Base-by-base conservation (phyloP, 768 basidiomycete species). In the Rhizopogon sp. region DNA sequence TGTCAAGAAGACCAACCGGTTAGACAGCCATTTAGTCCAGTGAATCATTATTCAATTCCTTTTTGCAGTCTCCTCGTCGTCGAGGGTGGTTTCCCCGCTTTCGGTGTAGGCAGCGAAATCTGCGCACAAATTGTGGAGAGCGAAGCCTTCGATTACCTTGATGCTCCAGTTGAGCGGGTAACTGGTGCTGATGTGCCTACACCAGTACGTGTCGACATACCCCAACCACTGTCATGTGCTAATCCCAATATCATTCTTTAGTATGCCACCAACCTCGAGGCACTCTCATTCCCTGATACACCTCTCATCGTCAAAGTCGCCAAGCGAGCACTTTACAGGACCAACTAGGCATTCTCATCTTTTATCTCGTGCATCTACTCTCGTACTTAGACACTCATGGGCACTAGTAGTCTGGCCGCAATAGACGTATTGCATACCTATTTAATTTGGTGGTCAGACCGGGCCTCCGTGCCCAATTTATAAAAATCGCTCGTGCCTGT, bases 1-100 rank as follows among this genome's bases (percentile, higher is more conserved):
- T 7, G 92, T 99, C 65, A 98, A 98, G 82, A 99, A 99, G 81
- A 99, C 97, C 35, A 96, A 96, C 76, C 81, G 94, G 90, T 88
- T 61, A 57, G 82, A 68, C 16, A 1, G 14, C 14, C 25, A 42
- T 55, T 29, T n/a, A 14, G 6, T 31, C 25, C 22, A 28, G 29
- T 53, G 29, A 28, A 40, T 52, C 14, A 1, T 2, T 20, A 22
- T 22, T 43, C 56, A 51, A 51, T 49, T 63, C 39, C 41, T 43
- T 33, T 57, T 28, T 57, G 29, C 59, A 94, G 92, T 54, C 81
- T 99, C 59, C 79, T 99, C 52, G 91, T 90, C 55, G 95, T 93
- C 50, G 97, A 99, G 74, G 96, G 96, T 72, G 97, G 97, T 39
- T 99, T 97, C 93, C 97, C 97, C 39, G 87, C 83, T 49, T 98